Evolutionary conservation across 345 rosid species (phyloP).

Genomic region (Citrus glauca): DNA sequence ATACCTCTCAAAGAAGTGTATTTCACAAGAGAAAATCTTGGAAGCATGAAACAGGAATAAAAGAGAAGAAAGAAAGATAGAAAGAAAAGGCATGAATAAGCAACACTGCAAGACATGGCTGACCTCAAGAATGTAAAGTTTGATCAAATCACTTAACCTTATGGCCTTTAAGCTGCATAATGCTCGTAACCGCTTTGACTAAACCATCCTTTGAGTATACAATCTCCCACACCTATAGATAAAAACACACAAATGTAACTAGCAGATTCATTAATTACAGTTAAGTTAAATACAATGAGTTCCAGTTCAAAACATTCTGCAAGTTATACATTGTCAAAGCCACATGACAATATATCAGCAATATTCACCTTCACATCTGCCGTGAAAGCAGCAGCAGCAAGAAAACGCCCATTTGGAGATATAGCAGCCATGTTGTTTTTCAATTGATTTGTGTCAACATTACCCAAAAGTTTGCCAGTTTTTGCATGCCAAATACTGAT

Average conservation of each 20-base stretch:
- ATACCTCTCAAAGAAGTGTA: background rate
- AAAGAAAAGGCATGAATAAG: background rate
- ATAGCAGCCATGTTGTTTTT: constrained; percentile 85
- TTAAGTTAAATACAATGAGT: background rate
- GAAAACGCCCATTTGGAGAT: constrained; percentile 95
- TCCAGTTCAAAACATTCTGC: background rate
- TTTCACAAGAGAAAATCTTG: background rate
- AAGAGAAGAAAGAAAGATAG: background rate
- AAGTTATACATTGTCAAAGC: background rate
- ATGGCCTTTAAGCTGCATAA: constrained; percentile 98
- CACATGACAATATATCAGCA: background rate
- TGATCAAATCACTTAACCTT: constrained; percentile 42
- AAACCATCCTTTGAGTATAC: constrained; percentile 93
- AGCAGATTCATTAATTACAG: background rate
- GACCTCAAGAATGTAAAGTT: background rate
- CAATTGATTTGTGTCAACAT: constrained; percentile 93
- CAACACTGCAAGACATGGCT: background rate
- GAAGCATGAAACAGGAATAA: background rate
- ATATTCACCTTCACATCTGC: constrained; percentile 91
- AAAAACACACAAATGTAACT: constrained; percentile 9
- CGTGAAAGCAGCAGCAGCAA: constrained; percentile 98
- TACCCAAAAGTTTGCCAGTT: constrained; percentile 76
- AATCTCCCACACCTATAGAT: constrained; percentile 90
- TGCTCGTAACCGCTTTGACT: constrained; percentile 81
- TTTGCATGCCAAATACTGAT: constrained; percentile 92